Conservation (phyloP, 768 basidiomycete species). For the Pleurotus tuber-regium region DNA sequence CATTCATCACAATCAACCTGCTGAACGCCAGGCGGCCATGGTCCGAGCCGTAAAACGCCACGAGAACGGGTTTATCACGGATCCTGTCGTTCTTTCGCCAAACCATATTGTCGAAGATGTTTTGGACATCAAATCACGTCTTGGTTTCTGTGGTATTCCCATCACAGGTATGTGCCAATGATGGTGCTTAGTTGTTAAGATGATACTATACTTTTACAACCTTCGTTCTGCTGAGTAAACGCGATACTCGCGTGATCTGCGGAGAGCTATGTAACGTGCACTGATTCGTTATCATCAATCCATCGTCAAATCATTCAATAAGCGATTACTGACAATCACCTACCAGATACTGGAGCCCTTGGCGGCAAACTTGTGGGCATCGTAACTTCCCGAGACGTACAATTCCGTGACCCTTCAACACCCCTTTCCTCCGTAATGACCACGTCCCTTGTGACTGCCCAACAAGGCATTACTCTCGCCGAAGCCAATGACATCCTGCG, state of each 20-base stretch:
- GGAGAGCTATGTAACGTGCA: constrained; percentile 42
- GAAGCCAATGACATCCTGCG: constrained; percentile 95
- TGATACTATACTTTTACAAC: constrained; percentile 53
- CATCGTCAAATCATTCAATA: constrained; percentile 10
- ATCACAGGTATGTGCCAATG: constrained; percentile 77
- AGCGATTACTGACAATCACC: constrained; percentile 20
- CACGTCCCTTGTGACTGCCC: constrained; percentile 80
- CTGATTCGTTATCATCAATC: constrained; percentile 30
- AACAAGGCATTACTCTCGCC: constrained; percentile 81
- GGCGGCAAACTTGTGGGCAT: constrained; percentile 95
- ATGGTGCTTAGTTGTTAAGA: constrained; percentile 28
- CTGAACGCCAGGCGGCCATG: constrained; percentile 91
- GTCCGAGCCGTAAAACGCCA: constrained; percentile 97
- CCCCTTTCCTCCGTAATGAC: constrained; percentile 88
- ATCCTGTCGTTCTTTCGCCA: constrained; percentile 87
- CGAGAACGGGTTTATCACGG: constrained; percentile 97
- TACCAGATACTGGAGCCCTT: constrained; percentile 76
- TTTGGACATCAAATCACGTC: constrained; percentile 84
- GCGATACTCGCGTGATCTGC: constrained; percentile 67
- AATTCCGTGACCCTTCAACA: constrained; percentile 73
- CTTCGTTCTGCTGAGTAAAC: constrained; percentile 93
- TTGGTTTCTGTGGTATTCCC: constrained; percentile 96
- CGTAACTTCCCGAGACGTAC: constrained; percentile 93
- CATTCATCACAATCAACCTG: constrained; percentile 92
- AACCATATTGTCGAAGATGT: constrained; percentile 81